A percentile compares a stretch with the other conserved stretches of the same genome.
Conservation (phyloP, 129 eudicot species). For the Solidago caesia region DNA sequence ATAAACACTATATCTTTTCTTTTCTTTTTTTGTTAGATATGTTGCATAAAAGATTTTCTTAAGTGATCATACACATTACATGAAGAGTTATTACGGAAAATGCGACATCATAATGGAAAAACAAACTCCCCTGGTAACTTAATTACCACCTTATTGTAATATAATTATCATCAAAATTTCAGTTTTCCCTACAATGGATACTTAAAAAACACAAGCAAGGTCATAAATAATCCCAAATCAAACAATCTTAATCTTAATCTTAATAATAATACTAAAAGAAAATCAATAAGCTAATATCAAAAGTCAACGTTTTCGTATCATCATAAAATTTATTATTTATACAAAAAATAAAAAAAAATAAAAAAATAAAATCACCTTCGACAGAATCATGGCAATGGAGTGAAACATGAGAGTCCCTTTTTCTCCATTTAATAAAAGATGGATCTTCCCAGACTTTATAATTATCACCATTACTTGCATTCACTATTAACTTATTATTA, state of each 20-base stretch:
- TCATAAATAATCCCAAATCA: background rate
- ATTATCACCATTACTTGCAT: constrained; percentile 24
- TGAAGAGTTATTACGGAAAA: background rate
- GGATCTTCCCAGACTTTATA: constrained; percentile 93
- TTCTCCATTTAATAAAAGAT: constrained; percentile 83
- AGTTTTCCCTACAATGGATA: background rate
- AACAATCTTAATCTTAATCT: background rate
- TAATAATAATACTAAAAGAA: background rate
- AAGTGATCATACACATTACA: background rate
- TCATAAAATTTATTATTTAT: background rate
- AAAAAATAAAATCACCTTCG: constrained; percentile 57
- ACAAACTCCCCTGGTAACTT: background rate
- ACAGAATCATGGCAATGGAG: constrained; percentile 87
- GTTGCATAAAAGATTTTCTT: too few species aligned
- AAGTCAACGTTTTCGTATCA: constrained; percentile 12
- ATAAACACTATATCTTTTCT: too few species aligned
- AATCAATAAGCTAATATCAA: background rate
- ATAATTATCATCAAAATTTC: background rate
- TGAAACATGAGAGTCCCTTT: constrained; percentile 95
- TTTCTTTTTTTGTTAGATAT: too few species aligned
- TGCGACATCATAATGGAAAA: background rate
- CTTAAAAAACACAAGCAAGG: background rate
- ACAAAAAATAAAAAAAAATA: background rate
- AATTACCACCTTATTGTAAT: background rate
- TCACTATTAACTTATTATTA: constrained; percentile 31